Percentiles rank a stretch among this genome's conserved stretches.
phyloP scores from a whole-genome alignment of 768 basidiomycete genomes.

The Udeniomyces megalosporus region DNA sequence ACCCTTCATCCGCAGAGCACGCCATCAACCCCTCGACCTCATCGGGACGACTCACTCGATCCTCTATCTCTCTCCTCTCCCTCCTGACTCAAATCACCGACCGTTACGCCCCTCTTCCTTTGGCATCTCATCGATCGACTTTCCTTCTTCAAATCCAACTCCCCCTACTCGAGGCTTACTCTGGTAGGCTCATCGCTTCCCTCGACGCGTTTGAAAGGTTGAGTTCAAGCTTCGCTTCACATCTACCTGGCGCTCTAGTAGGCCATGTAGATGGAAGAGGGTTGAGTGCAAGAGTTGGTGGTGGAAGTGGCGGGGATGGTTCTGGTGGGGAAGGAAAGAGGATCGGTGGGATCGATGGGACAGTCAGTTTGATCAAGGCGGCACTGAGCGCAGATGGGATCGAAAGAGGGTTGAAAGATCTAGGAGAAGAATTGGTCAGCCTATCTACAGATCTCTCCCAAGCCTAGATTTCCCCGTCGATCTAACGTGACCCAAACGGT shows the following conservation, averaged over 20 bases:
- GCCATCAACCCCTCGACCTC: constrained; percentile 29
- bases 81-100: constrained; percentile 92
- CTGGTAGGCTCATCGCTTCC: constrained; percentile 58
- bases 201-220: constrained; percentile 88
- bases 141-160: constrained; percentile 77
- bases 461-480: too few relatives aligned
- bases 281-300: too few relatives aligned
- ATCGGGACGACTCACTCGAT: constrained; percentile 44
- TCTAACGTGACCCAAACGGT: too few relatives aligned
- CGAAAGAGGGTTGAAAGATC: constrained; percentile 48
- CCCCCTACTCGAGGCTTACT: constrained; percentile 63
- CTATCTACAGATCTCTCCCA: background rate
- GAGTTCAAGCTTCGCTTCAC: constrained; percentile 69
- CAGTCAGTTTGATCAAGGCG: constrained; percentile 70
- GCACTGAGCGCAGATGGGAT: constrained; percentile 65
- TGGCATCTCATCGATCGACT: constrained; percentile 53
- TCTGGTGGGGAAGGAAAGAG: constrained; percentile 43
- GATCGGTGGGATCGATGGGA: constrained; percentile 69
- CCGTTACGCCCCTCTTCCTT: constrained; percentile 77
- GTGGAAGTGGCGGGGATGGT: too few relatives aligned
- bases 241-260: constrained; percentile 74
- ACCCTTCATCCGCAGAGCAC: constrained; percentile 2
- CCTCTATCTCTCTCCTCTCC: constrained; percentile 66
- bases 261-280: constrained; percentile 39
- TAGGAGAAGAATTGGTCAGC: constrained; percentile 81